phyloP scores from a whole-genome alignment of 2,329 filamentous ascomycete species.

The Alternaria sp. region DNA sequence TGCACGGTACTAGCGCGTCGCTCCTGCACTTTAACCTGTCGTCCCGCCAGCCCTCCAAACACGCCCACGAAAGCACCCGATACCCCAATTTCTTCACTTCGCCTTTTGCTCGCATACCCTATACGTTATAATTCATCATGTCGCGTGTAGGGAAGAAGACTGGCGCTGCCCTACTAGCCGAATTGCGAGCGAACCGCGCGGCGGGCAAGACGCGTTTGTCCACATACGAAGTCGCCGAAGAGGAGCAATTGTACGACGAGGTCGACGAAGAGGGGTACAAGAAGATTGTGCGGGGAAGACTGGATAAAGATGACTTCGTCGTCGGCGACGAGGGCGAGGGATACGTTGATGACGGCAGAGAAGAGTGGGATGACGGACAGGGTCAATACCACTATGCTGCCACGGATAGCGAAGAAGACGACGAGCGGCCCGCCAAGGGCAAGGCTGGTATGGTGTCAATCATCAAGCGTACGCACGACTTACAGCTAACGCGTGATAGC shows the following conservation, averaged over 20 bases:
- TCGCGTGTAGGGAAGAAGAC: slow-evolving; percentile 40
- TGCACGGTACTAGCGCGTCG: slow-evolving; percentile 26
- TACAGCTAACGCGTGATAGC: slow-evolving; percentile 56
- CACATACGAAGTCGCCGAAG: slow-evolving; percentile 84
- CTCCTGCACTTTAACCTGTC: slow-evolving; percentile 18
- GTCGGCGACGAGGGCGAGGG: slow-evolving; percentile 98
- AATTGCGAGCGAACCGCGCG: slow-evolving; percentile 82
- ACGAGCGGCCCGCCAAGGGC: slow-evolving; percentile 63
- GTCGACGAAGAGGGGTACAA: slow-evolving; percentile 98
- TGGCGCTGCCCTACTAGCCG: slow-evolving; percentile 58
- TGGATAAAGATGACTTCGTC: slow-evolving; percentile 96
- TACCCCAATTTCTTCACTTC: slow-evolving; percentile 20
- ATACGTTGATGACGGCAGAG: slow-evolving; percentile 94
- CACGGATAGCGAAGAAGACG: slow-evolving; percentile 75
- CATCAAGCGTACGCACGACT: slow-evolving; percentile 2
- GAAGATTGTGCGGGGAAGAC: slow-evolving; percentile 85
- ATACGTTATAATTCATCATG: slow-evolving; percentile 36
- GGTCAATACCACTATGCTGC: slow-evolving; percentile 68
- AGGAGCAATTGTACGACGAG: slow-evolving; percentile 87
- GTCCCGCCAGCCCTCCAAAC: slow-evolving; percentile 32
- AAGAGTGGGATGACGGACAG: slow-evolving; percentile 72
- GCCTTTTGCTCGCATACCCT: slow-evolving; percentile 16
- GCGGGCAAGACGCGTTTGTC: slow-evolving; percentile 91
- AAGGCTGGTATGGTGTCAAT: slow-evolving; percentile 60
- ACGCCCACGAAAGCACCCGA: slow-evolving; percentile 22